Percentiles rank a stretch among this genome's conserved stretches.
Evolutionary conservation across 2,329 filamentous ascomycete species (phyloP).

Genomic region (Microsporum audouinii): DNA sequence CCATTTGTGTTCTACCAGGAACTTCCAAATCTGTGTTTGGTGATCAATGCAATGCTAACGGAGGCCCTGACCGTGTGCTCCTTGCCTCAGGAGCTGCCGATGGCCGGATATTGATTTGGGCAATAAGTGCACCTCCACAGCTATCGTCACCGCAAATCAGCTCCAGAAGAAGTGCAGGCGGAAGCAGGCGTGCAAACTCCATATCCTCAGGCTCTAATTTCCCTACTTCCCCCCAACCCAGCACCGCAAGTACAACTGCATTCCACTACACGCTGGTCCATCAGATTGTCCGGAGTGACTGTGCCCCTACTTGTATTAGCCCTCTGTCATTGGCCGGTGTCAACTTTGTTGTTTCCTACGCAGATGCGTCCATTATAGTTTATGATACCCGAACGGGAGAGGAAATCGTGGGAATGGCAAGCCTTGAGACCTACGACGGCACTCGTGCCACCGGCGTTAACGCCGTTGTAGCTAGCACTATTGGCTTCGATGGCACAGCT

Average conservation of each 20-base stretch:
- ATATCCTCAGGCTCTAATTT: slow-evolving; percentile 92
- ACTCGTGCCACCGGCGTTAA: slow-evolving; percentile 77
- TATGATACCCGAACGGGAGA: slow-evolving; percentile 90
- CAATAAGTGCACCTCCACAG: slow-evolving; percentile 81
- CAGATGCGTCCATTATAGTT: slow-evolving; percentile 78
- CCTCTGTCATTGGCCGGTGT: slow-evolving; percentile 72
- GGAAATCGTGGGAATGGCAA: slow-evolving; percentile 85
- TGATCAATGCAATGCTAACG: slow-evolving; percentile 56
- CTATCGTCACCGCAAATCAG: slow-evolving; percentile 68
- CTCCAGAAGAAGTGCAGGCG: slow-evolving; percentile 55
- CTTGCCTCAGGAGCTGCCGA: slow-evolving; percentile 88
- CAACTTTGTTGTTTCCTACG: slow-evolving; percentile 84
- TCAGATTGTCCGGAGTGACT: slow-evolving; percentile 61
- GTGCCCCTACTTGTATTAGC: slow-evolving; percentile 83
- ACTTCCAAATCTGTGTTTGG: slow-evolving; percentile 74
- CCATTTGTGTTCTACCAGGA: slow-evolving; percentile 79
- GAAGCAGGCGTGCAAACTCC: slow-evolving; percentile 76
- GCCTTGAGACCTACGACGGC: slow-evolving; percentile 83
- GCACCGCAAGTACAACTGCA: slow-evolving; percentile 68
- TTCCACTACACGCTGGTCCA: slow-evolving; percentile 85
- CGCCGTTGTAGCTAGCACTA: slow-evolving; percentile 75
- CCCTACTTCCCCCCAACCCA: slow-evolving; percentile 80
- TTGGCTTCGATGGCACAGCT: slow-evolving; percentile 59
- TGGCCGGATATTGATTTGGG: slow-evolving; percentile 86
- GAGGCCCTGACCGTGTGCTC: slow-evolving; percentile 71